Evolutionary conservation across 305 asterid genomes (phyloP).

Genomic region (Plantago lanceolata): DNA sequence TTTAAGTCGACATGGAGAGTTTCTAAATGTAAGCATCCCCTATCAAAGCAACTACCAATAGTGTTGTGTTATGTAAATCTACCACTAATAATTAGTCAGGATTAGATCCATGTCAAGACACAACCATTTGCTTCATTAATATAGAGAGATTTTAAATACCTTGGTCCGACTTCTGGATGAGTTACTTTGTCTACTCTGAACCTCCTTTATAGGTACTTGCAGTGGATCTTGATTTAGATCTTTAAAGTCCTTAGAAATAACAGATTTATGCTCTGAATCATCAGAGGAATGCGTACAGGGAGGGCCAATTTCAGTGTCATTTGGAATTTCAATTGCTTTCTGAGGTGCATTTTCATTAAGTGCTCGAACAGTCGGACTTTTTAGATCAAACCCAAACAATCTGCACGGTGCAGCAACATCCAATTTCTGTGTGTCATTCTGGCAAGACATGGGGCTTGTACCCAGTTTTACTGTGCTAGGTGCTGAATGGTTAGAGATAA

Average conservation of each 20-base stretch:
- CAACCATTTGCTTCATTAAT: too few relatives aligned
- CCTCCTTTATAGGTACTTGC: neutral
- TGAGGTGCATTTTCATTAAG: constrained; percentile 25
- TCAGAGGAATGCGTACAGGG: constrained; percentile 36
- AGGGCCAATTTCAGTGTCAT: constrained; percentile 30
- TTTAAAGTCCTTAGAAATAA: constrained; percentile 46
- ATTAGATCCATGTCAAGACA: too few relatives aligned
- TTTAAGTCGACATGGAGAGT: too few relatives aligned
- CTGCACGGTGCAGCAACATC: constrained; percentile 44
- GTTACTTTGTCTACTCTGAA: constrained; percentile 24
- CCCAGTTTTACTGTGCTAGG: constrained; percentile 30
- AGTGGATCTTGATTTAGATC: constrained; percentile 30
- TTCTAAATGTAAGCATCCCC: too few relatives aligned
- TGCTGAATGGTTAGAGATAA: constrained; percentile 29
- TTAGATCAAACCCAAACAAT: constrained; percentile 79
- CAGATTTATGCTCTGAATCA: constrained; percentile 62
- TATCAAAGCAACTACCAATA: too few relatives aligned
- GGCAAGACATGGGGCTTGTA: constrained; percentile 25
- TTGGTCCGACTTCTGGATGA: constrained; percentile 84
- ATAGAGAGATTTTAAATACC: constrained; percentile 42
- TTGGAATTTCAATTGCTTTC: constrained; percentile 29
- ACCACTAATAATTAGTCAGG: too few relatives aligned
- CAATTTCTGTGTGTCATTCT: constrained; percentile 35
- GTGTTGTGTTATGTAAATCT: too few relatives aligned
- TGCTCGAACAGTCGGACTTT: constrained; percentile 37